Percentiles rank a stretch among this genome's conserved stretches.
Conservation (phyloP, 495 filamentous ascomycete genomes). For the Penicillium samsonianum region DNA sequence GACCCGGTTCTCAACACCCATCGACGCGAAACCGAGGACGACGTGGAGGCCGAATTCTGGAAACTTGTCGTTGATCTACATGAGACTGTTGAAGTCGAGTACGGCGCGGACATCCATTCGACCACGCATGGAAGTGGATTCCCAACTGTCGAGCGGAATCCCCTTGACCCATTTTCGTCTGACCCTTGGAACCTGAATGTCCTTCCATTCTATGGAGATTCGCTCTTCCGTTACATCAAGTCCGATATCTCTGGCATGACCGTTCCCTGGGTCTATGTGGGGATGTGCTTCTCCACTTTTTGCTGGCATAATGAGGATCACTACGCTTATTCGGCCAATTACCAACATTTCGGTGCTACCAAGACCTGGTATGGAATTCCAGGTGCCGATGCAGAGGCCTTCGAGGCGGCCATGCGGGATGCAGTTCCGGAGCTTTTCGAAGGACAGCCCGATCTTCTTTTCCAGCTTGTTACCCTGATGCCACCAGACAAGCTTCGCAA, state of each 20-base stretch:
- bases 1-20: constrained; percentile 81
- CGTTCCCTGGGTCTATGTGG: constrained; percentile 99
- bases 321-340: constrained; percentile 96
- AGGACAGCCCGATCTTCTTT: constrained; percentile 93
- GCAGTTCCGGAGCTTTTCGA: constrained; percentile 97
- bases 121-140: constrained; percentile 98
- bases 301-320: constrained; percentile 99
- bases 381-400: constrained; percentile 86
- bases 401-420: constrained; percentile 92
- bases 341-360: constrained; percentile 97
- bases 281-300: constrained; percentile 99
- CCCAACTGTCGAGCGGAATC: constrained; percentile 90
- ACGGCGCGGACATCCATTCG: constrained; percentile 97
- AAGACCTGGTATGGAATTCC: constrained; percentile 99
- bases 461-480: constrained; percentile 93
- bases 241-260: constrained; percentile 99
- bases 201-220: constrained; percentile 86
- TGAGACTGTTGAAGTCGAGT: constrained; percentile 96
- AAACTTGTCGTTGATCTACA: constrained; percentile 86
- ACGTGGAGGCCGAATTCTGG: constrained; percentile 98
- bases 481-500: constrained; percentile 94
- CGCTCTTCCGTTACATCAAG: constrained; percentile 95
- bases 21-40: constrained; percentile 84
- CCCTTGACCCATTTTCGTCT: constrained; percentile 77
- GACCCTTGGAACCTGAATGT: constrained; percentile 98